Percentiles rank a stretch among this genome's conserved stretches.
These are phyloP conservation scores for Gnaphalium uliginosum DNA, from an alignment of 129 eudicot genomes.

Conservation along the genomic window DNA sequence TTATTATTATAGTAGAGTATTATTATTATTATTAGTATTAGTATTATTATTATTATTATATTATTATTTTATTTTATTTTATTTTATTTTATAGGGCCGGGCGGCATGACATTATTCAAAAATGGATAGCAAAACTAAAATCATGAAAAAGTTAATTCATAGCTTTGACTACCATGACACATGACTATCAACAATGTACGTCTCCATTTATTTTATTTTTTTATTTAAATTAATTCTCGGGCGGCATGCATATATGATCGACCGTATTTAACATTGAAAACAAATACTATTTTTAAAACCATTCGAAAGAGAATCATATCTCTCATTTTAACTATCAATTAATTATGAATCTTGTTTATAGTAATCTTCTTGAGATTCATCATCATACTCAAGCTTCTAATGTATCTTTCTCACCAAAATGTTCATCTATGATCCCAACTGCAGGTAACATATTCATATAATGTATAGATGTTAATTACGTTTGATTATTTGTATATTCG, in stretches of 20 bases:
- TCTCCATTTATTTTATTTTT: too few relatives aligned
- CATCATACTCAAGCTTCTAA: background rate
- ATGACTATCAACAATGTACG: background rate
- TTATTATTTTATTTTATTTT: too few relatives aligned
- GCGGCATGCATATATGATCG: background rate
- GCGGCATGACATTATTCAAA: background rate
- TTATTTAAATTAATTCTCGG: too few relatives aligned
- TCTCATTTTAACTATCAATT: background rate
- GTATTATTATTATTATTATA: too few relatives aligned
- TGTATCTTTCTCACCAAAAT: slow-evolving; percentile 21
- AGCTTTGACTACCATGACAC: background rate
- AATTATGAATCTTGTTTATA: slow-evolving; percentile 15
- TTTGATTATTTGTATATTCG: background rate
- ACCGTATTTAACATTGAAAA: background rate
- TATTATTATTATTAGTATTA: too few relatives aligned
- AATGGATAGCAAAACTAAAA: background rate
- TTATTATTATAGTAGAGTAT: too few relatives aligned
- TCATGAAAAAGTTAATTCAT: too few relatives aligned
- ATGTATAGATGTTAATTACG: background rate
- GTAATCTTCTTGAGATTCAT: slow-evolving; percentile 23
- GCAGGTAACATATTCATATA: slow-evolving; percentile 3
- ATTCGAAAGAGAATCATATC: background rate
- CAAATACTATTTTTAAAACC: background rate
- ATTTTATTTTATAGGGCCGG: background rate
- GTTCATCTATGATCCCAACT: slow-evolving; percentile 11